phyloP scores from a whole-genome alignment of 2,329 filamentous ascomycete genomes.

The Venturia aucupariae region DNA sequence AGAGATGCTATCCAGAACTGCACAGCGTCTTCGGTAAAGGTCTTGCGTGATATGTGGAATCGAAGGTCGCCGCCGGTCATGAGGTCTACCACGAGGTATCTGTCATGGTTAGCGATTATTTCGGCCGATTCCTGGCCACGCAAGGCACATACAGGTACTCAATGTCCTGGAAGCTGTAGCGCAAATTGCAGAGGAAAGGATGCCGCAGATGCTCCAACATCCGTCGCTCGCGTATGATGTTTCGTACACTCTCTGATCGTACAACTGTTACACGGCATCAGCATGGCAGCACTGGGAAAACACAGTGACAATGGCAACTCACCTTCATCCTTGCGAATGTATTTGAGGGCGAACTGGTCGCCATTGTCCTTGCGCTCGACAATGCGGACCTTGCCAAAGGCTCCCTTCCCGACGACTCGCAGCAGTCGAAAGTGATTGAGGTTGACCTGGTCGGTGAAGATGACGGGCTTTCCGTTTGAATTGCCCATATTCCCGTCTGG shows the following conservation, averaged over 20 bases:
- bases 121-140: neutral
- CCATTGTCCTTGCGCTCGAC: constrained; percentile 95
- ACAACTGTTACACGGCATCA: constrained; percentile 57
- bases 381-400: constrained; percentile 97
- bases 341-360: constrained; percentile 91
- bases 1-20: constrained; percentile 95
- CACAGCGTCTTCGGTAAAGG: constrained; percentile 94
- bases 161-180: constrained; percentile 98
- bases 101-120: constrained; percentile 26
- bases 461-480: constrained; percentile 85
- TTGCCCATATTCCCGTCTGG: constrained; percentile 64
- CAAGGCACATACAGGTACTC: constrained; percentile 74
- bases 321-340: constrained; percentile 98
- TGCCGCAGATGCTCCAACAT: constrained; percentile 99
- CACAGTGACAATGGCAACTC: constrained; percentile 24
- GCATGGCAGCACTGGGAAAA: constrained; percentile 17
- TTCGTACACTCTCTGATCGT: constrained; percentile 92
- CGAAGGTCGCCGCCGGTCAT: constrained; percentile 96
- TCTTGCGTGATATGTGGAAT: constrained; percentile 96
- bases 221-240: constrained; percentile 92
- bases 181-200: constrained; percentile 94
- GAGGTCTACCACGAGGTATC: constrained; percentile 88
- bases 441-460: constrained; percentile 91
- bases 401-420: constrained; percentile 92
- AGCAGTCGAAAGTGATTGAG: constrained; percentile 94